Conservation (phyloP, 1,284 basidiomycete species). For the Ceratobasidium sp. region DNA sequence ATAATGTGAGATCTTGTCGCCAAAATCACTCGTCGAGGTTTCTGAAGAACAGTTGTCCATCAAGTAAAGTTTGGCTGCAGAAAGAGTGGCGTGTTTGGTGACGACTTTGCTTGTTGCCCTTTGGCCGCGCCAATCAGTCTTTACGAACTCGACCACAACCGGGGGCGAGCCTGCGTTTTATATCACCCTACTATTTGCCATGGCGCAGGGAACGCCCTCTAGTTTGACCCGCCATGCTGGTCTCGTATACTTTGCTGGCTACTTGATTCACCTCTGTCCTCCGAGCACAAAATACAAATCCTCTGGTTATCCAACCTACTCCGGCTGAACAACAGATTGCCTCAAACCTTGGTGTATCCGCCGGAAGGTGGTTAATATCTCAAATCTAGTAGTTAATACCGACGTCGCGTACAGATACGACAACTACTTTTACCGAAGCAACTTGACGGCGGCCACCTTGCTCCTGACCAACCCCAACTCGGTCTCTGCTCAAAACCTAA, state of each 20-base stretch:
- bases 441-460: conserved; percentile 10
- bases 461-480: conserved; percentile 16
- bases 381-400: too few species aligned
- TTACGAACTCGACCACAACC: not conserved
- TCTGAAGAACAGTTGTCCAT: too few species aligned
- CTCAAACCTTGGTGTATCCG: conserved; percentile 5
- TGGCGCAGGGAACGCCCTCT: not conserved
- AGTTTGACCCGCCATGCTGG: not conserved
- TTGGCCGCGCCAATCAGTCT: not conserved
- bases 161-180: too few species aligned
- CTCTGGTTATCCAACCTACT: conserved; percentile 6
- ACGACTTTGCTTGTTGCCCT: not conserved
- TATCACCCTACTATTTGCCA: not conserved
- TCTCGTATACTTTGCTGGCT: not conserved
- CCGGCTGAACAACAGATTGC: conserved; percentile 9
- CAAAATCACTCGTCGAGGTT: too few species aligned
- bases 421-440: conserved; percentile 34
- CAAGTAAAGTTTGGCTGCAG: too few species aligned
- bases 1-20: too few species aligned
- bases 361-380: conserved; percentile 20
- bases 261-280: not conserved
- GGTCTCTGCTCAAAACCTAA: conserved; percentile 9
- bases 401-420: conserved; percentile 12
- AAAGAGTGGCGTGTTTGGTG: too few species aligned
- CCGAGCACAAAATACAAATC: conserved; percentile 14